Evolutionary conservation across 2,329 filamentous ascomycete species (phyloP).

Genomic region (Fusarium euwallaceae): DNA sequence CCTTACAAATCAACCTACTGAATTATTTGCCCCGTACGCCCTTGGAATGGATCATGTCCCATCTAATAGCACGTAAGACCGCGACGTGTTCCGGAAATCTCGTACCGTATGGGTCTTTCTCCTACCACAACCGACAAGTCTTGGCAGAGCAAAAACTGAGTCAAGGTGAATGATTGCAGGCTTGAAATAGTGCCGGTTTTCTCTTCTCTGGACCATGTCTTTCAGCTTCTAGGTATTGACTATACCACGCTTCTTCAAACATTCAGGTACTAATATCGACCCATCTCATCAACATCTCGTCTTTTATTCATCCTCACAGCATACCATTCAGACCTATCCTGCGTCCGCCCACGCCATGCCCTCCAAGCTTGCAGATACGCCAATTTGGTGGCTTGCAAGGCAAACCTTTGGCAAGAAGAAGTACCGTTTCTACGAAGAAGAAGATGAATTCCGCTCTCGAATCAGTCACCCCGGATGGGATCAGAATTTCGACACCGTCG

Average conservation of each 20-base stretch:
- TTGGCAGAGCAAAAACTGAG: background rate
- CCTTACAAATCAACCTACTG: background rate
- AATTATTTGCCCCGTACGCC: no score
- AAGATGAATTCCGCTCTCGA: background rate
- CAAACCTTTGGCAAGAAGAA: background rate
- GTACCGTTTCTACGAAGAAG: background rate
- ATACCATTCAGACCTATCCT: no score
- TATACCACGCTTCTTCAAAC: no score
- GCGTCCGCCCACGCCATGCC: background rate
- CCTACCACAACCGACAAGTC: background rate
- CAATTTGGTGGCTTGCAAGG: background rate
- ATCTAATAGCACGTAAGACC: background rate
- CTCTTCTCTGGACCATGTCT: background rate
- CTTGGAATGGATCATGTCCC: background rate
- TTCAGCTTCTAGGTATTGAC: no score
- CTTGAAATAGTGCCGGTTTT: background rate
- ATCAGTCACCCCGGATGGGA: background rate
- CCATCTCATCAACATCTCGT: no score
- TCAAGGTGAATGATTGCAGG: no score
- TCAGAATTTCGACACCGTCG: background rate
- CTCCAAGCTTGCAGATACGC: background rate
- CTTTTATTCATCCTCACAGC: no score
- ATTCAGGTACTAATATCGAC: no score
- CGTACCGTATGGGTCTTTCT: background rate
- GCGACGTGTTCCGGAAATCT: background rate